Percentiles rank a stretch among this genome's conserved stretches.
Conservation (phyloP, 768 basidiomycete species). For the Auricularia sp. region DNA sequence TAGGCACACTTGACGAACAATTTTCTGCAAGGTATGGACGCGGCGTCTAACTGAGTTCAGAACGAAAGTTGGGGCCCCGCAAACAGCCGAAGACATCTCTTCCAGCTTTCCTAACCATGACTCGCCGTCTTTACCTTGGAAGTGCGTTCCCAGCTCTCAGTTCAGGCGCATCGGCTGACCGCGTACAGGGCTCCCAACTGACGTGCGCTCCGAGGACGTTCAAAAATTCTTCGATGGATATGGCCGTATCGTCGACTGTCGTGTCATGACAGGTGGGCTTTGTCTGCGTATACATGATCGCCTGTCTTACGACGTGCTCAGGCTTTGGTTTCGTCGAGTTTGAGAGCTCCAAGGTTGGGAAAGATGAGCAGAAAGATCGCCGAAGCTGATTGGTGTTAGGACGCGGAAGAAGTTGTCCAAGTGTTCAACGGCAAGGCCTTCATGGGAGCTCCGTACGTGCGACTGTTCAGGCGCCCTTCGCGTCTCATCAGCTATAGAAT, state of each 20-base stretch:
- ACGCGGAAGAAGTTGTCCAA: slow-evolving; percentile 87
- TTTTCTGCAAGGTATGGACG: no score
- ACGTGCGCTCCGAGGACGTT: slow-evolving; percentile 76
- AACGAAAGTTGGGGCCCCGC: neutral
- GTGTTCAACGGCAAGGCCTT: slow-evolving; percentile 83
- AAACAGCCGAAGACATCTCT: neutral
- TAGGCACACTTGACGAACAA: no score
- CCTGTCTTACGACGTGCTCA: slow-evolving; percentile 16
- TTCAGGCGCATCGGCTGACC: neutral
- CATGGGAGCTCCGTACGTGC: slow-evolving; percentile 68
- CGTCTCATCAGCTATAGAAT: slow-evolving; percentile 42
- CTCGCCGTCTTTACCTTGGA: slow-evolving; percentile 78
- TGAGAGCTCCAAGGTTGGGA: slow-evolving; percentile 62
- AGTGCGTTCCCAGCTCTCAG: slow-evolving; percentile 34
- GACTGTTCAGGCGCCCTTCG: neutral
- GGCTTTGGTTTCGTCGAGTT: slow-evolving; percentile 98
- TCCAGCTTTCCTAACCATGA: slow-evolving; percentile 35
- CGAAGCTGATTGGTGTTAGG: slow-evolving; percentile 34
- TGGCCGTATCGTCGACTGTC: slow-evolving; percentile 80
- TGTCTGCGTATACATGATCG: neutral
- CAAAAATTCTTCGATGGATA: slow-evolving; percentile 84
- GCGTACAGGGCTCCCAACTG: slow-evolving; percentile 61
- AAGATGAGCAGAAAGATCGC: neutral
- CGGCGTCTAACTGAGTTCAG: neutral
- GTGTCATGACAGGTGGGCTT: slow-evolving; percentile 82